Evolutionary conservation across 768 basidiomycete genomes (phyloP).

Genomic region (Trametes sanguinea): DNA sequence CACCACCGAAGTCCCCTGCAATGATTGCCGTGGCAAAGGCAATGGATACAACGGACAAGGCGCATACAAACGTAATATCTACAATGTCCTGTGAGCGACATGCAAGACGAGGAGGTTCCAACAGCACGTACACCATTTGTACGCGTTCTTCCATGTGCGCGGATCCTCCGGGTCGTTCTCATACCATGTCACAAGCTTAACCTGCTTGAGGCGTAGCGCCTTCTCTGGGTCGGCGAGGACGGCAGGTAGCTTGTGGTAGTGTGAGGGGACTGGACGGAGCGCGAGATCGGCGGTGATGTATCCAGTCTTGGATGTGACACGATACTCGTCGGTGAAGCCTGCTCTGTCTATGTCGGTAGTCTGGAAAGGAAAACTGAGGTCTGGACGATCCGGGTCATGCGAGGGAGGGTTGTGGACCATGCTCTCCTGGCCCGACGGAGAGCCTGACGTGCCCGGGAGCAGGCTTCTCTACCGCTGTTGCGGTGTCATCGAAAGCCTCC

Average conservation of each 20-base stretch:
- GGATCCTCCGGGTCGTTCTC: slow-evolving; percentile 44
- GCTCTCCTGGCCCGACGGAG: not conserved
- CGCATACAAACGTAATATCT: slow-evolving; percentile 36
- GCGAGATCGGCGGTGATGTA: slow-evolving; percentile 33
- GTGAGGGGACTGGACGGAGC: slow-evolving; percentile 33
- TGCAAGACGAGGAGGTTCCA: too few relatives aligned
- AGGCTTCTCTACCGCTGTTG: slow-evolving; percentile 7
- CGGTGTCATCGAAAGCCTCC: slow-evolving; percentile 5
- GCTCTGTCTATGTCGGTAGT: slow-evolving; percentile 29
- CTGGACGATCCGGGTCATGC: slow-evolving; percentile 27
- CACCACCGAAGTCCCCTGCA: slow-evolving; percentile 39
- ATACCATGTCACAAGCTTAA: slow-evolving; percentile 40
- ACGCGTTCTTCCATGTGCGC: slow-evolving; percentile 36
- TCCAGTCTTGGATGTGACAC: slow-evolving; percentile 32
- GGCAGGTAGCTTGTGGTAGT: slow-evolving; percentile 20
- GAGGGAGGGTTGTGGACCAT: slow-evolving; percentile 12
- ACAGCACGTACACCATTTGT: slow-evolving; percentile 37
- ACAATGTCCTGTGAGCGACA: not conserved
- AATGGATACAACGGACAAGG: slow-evolving; percentile 38
- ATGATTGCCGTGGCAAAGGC: slow-evolving; percentile 41
- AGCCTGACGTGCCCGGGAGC: slow-evolving; percentile 8
- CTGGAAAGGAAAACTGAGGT: slow-evolving; percentile 33
- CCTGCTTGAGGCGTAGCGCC: slow-evolving; percentile 32
- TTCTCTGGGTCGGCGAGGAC: slow-evolving; percentile 37
- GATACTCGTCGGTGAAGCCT: slow-evolving; percentile 39